Evolutionary conservation across 2,329 filamentous ascomycete genomes (phyloP), one percentile per base, ranked within the genome.

Genomic region (Daldinia sp.): DNA sequence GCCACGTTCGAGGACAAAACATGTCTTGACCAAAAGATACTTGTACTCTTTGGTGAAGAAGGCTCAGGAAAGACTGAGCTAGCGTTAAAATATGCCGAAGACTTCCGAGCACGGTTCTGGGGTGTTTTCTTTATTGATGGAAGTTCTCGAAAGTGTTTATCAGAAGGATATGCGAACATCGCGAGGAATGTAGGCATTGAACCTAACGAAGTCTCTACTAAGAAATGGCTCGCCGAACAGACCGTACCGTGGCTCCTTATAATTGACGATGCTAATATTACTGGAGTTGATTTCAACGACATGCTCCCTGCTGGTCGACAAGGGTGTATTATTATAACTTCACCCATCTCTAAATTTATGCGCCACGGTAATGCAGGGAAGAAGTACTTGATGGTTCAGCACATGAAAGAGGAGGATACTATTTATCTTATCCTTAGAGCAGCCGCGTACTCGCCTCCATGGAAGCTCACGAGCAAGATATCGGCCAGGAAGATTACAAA

Each of bases 21-120:
- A 28, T 48, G 23, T 26, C 12, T 28, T 48, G 3, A 30, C 28
- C 73, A 74, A 44, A 74, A 69, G 33, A 53, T 68, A 42, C 74
- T 75, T 44, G 69, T 75, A 15, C 50, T 78, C 23, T 69, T 73
- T 46, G 75, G 76, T 6, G 28, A 74, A 23, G 72, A 72, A 33
- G 77, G 77, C 1, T 71, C 73, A 42, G 77, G 76, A n/a, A 79
- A 79, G 63, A 77, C 76, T 0, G 72, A 79, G 20, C 61, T 78
- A 23, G 75, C 71, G 13, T 59, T 73, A 6, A 76, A 73, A 54
- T 76, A 75, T 67, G 73, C 68, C 13, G 65, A 73, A 44, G 70
- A 73, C 13, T 68, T 73, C 23, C 58, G 42, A 26, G 20, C 65
- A 35, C 42, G 74, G 13, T 79, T 73, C 56, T 79, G 76, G 73